Conservation (phyloP, 2,329 filamentous ascomycete genomes). For the Hypoxylon sp. region DNA sequence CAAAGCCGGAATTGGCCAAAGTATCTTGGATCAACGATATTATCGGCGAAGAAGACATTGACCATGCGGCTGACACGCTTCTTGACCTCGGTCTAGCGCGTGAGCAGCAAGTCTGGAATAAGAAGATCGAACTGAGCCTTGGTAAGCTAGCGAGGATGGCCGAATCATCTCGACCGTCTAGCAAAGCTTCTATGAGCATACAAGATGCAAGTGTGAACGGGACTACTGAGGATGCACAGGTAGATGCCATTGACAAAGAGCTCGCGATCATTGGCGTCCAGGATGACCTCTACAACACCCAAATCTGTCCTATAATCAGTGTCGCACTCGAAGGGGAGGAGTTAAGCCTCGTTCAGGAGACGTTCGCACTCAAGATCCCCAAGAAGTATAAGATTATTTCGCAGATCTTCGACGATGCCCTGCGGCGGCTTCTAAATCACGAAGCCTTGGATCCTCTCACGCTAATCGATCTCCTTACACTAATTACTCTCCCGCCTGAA, state of each 20-base stretch:
- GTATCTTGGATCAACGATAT: slow-evolving; percentile 97
- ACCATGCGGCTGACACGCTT: slow-evolving; percentile 79
- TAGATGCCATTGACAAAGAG: slow-evolving; percentile 72
- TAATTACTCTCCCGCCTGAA: slow-evolving; percentile 68
- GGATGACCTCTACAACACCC: slow-evolving; percentile 76
- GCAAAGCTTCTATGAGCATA: slow-evolving; percentile 50
- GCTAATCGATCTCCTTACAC: slow-evolving; percentile 83
- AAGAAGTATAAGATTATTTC: slow-evolving; percentile 76
- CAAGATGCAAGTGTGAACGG: slow-evolving; percentile 50
- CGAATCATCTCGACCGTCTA: slow-evolving; percentile 60
- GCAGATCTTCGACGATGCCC: slow-evolving; percentile 77
- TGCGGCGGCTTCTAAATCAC: slow-evolving; percentile 79
- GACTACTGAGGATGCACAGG: slow-evolving; percentile 48
- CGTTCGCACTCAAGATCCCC: slow-evolving; percentile 70
- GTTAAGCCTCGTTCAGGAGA: slow-evolving; percentile 80
- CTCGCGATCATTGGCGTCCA: slow-evolving; percentile 83
- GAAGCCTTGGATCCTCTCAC: slow-evolving; percentile 76
- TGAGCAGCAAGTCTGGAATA: slow-evolving; percentile 89
- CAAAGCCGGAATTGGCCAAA: slow-evolving; percentile 78
- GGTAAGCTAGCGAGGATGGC: slow-evolving; percentile 86
- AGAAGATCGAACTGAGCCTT: slow-evolving; percentile 91
- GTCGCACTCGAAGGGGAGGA: slow-evolving; percentile 86
- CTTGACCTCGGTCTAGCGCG: slow-evolving; percentile 76
- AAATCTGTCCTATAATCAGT: slow-evolving; percentile 76
- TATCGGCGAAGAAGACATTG: slow-evolving; percentile 79